Base-by-base conservation (phyloP, 306 rosid species). In the Lotus japonicus region DNA sequence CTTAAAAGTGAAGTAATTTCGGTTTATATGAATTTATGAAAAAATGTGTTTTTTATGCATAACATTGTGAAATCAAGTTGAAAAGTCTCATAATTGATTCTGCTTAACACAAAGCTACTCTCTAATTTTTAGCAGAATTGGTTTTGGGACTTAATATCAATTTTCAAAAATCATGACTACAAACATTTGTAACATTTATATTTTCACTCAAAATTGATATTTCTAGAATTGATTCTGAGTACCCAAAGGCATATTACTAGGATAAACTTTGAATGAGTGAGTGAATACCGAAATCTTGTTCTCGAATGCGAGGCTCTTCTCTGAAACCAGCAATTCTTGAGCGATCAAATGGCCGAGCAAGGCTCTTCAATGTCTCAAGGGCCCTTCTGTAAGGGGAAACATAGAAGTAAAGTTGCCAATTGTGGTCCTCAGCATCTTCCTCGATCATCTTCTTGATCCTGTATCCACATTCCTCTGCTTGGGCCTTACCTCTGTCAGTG, bases 261-360 rank as follows among this genome's bases (percentile, higher is more conserved):
- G 21, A 7, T 6, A 15, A 26, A 15, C 0, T 11, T 54, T n/a
- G 41, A 50, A 36, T 13, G 1, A 9, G 15, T 42, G 1, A 42
- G 6, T 14, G 2, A n/a, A 12, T 62, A 87, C 96, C 98, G 21
- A 92, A 89, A 77, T 92, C 98, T 62, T 92, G 95, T 49, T 92
- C 98, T 60, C 97, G 68, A 3, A 89, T 85, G 8, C 95, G 90
- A 43, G 96, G 91, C 74, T 92, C 97, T 80, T 87, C 98, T 55
- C 98, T 82, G 68, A 92, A 71, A 4, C 98, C 98, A 6, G 95
- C 89, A 39, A 89, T 88, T 57, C 89, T 67, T 0, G 82, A 38
- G 2, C 95, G 90, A 18, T 78, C 79, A 44, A 92, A 89, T 0
- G 95, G 87, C 1, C 85, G 82, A 61, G 89, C 98, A 18, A 92